Conservation (phyloP, 257 asterid species). For the Orobanche coerulescens region DNA sequence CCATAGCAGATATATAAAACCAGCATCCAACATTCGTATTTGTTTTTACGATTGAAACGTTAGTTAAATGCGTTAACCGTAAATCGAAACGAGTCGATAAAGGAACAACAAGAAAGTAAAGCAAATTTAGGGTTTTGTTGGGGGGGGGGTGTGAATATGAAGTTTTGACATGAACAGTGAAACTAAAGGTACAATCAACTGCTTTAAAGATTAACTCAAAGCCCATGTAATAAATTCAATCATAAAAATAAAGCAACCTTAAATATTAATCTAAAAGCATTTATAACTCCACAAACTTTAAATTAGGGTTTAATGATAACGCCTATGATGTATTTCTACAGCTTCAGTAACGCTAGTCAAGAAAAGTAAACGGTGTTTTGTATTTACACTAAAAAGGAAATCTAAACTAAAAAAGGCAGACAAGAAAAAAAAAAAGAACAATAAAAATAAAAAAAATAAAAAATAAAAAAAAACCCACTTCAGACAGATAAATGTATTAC, state of each 20-base stretch:
- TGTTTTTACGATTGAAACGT: background rate
- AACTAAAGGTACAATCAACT: slow-evolving; percentile 12
- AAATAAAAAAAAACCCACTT: slow-evolving; percentile 27
- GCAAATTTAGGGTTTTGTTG: slow-evolving; percentile 44
- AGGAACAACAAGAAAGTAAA: slow-evolving; percentile 11
- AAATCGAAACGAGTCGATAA: slow-evolving; percentile 1
- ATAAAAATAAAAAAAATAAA: slow-evolving; percentile 30
- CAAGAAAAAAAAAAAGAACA: slow-evolving; percentile 19
- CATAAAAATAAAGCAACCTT: slow-evolving; percentile 6
- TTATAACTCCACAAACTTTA: background rate
- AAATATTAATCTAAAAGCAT: slow-evolving; percentile 4
- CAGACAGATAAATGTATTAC: slow-evolving; percentile 14
- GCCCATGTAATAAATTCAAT: slow-evolving; percentile 14
- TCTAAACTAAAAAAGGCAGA: slow-evolving; percentile 21
- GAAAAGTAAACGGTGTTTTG: slow-evolving; percentile 13
- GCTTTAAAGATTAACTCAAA: slow-evolving; percentile 21
- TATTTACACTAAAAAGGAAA: slow-evolving; percentile 21
- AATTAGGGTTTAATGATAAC: slow-evolving; percentile 52
- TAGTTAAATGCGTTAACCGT: background rate
- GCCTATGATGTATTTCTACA: too few species aligned
- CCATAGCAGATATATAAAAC: slow-evolving; percentile 14
- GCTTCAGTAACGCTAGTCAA: slow-evolving; percentile 1
- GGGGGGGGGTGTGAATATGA: slow-evolving; percentile 1
- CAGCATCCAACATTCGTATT: too few species aligned
- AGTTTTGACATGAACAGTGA: slow-evolving; percentile 12